phyloP scores from a whole-genome alignment of 495 filamentous ascomycete genomes.

The Aspergillus incahuasiensis region DNA sequence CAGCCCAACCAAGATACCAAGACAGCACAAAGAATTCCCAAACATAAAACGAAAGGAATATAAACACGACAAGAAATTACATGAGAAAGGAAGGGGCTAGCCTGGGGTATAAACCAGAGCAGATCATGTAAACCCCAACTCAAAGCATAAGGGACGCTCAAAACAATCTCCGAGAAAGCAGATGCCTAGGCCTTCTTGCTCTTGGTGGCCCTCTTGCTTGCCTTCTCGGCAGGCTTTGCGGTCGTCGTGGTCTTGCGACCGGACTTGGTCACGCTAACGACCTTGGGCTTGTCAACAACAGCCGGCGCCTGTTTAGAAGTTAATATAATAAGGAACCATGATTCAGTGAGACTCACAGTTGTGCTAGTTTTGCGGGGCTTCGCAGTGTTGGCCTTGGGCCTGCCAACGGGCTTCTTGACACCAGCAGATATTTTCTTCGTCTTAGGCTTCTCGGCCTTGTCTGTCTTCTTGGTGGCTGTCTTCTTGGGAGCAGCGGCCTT shows the following conservation, averaged over 20 bases:
- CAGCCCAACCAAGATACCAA: constrained; percentile 31
- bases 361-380: constrained; percentile 50
- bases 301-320: constrained; percentile 50
- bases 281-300: constrained; percentile 67
- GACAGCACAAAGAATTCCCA: constrained; percentile 35
- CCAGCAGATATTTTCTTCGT: constrained; percentile 22
- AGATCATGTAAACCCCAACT: constrained; percentile 26
- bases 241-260: constrained; percentile 81
- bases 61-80: constrained; percentile 24
- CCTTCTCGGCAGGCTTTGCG: constrained; percentile 50
- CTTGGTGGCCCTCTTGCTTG: constrained; percentile 61
- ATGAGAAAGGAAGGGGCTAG: constrained; percentile 23
- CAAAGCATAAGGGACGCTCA: constrained; percentile 11
- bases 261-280: constrained; percentile 83
- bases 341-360: constrained; percentile 29
- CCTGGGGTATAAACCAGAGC: constrained; percentile 26
- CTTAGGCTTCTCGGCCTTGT: constrained; percentile 42
- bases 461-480: constrained; percentile 31
- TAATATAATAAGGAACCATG: constrained; percentile 8
- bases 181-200: constrained; percentile 46
- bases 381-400: constrained; percentile 51
- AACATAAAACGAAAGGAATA: constrained; percentile 15
- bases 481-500: constrained; percentile 44
- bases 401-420: constrained; percentile 30
- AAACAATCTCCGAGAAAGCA: constrained; percentile 8